Evolutionary conservation across 306 rosid species (phyloP), one percentile per base, ranked within the genome.

Genomic region (Casuarina equisetifolia): DNA sequence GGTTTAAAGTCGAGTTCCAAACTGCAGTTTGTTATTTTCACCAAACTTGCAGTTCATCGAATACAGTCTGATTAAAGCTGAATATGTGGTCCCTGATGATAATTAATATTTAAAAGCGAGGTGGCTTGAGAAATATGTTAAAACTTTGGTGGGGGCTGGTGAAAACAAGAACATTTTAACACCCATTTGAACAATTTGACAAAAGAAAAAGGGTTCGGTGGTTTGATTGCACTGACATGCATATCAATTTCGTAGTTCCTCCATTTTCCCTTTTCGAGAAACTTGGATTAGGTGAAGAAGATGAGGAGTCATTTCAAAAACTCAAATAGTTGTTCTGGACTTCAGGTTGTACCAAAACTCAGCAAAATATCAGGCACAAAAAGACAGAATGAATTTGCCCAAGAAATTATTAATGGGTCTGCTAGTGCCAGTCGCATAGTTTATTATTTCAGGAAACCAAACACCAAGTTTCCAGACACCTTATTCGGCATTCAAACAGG

Each of bases 371-470:
- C 79, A 67, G 76, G 53, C 79, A 58, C 6, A 72, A 49, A 25
- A 46, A 40, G 79, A 80, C 82, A 80, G 35, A 72, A 72, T 83
- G 81, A 79, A 74, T 66, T 75, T 72, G 46, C 81, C 81, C 83
- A 66, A 83, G 54, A 75, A 72, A 72, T 54, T 54, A 55, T 58
- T 53, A 54, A 64, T 25, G 72, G 78, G 63, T 73, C 70, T 66
- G 76, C 78, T 55, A 72, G 19, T 61, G 13, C 38, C 46, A 52
- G 15, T 17, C 48, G 16, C 20, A 52, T 8, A 45, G 62, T 70
- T 74, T 52, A 70, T 63, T 25, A 73, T 52, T 51, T 25, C 17
- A 82, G 48, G 74, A 59, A 19, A 4, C 68, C 52, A 51, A 81
- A 81, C 72, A 51, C 51, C 64, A 57, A 69, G 2, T 16, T 73